Conservation (phyloP, 1,284 basidiomycete species). For the Dichomitus squalens region DNA sequence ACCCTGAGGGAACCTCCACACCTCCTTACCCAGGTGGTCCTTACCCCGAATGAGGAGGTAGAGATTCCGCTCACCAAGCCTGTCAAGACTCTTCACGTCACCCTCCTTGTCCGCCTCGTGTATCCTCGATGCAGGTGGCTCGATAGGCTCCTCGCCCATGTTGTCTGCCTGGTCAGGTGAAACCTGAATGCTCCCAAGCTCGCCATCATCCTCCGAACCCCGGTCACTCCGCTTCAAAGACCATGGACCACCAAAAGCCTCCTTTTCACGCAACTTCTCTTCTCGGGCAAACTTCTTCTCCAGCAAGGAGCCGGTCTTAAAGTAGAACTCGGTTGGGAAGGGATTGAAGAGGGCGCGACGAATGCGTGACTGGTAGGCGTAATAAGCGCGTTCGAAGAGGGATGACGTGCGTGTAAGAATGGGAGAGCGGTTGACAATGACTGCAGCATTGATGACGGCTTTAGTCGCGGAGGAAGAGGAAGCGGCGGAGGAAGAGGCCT, state of each 20-base stretch:
- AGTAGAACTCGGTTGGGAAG: constrained; percentile 91
- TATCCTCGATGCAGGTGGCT: constrained; percentile 42
- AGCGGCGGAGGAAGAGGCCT: constrained; percentile 22
- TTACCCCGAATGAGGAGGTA: constrained; percentile 76
- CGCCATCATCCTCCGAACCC: constrained; percentile 38
- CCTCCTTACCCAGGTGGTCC: constrained; percentile 48
- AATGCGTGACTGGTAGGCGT: constrained; percentile 84
- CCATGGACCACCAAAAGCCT: constrained; percentile 60
- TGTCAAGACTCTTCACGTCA: constrained; percentile 78
- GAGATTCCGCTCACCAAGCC: constrained; percentile 82
- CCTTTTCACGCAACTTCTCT: constrained; percentile 69
- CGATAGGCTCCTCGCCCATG: constrained; percentile 60
- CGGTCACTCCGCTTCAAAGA: constrained; percentile 14
- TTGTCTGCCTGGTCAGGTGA: constrained; percentile 46
- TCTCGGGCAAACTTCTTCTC: constrained; percentile 81
- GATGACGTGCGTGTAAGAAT: constrained; percentile 79
- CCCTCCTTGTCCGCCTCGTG: constrained; percentile 63
- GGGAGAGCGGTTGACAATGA: constrained; percentile 86
- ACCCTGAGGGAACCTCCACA: constrained; percentile 85
- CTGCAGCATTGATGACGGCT: constrained; percentile 45
- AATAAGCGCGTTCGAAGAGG: constrained; percentile 84
- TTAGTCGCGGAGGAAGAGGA: constrained; percentile 21
- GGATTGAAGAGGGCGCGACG: constrained; percentile 88
- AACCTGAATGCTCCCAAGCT: constrained; percentile 38
- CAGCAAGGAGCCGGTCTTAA: constrained; percentile 89